Percentiles rank a stretch among this genome's conserved stretches.
phyloP scores from a whole-genome alignment of 306 rosid genomes.

The Trifolium subterraneum region DNA sequence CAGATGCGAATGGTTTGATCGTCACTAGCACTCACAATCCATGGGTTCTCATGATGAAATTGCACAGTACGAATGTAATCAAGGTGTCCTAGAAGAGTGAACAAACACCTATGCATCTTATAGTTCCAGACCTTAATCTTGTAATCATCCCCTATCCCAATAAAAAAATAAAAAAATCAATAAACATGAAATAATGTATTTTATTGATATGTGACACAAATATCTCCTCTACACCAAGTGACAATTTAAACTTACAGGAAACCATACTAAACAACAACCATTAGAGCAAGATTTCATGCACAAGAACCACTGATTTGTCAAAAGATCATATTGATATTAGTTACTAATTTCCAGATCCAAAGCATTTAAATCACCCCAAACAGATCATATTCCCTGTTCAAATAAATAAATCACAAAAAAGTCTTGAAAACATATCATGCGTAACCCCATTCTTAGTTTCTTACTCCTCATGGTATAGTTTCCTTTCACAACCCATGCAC shows the following conservation, averaged over 20 bases:
- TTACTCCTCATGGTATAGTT: slow-evolving; percentile 26
- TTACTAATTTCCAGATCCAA: slow-evolving; percentile 37
- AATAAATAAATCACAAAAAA: slow-evolving; percentile 28
- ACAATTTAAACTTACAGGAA: slow-evolving; percentile 15
- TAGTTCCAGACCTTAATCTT: slow-evolving; percentile 99
- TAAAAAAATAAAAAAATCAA: slow-evolving; percentile 8
- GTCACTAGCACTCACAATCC: slow-evolving; percentile 98
- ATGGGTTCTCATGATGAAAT: slow-evolving; percentile 94
- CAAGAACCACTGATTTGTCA: slow-evolving; percentile 6
- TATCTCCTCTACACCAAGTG: slow-evolving; percentile 22
- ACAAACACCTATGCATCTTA: slow-evolving; percentile 92
- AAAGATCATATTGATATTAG: not conserved
- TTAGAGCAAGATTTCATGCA: slow-evolving; percentile 26
- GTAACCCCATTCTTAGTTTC: slow-evolving; percentile 25
- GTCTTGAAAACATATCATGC: slow-evolving; percentile 29
- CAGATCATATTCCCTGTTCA: slow-evolving; percentile 2
- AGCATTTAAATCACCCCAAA: slow-evolving; percentile 30
- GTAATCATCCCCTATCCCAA: slow-evolving; percentile 91
- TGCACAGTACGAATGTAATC: slow-evolving; percentile 97
- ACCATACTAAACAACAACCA: slow-evolving; percentile 24
- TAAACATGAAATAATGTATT: slow-evolving; percentile 12
- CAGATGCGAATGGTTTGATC: slow-evolving; percentile 98
- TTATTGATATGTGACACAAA: not conserved
- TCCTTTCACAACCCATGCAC: slow-evolving; percentile 29
- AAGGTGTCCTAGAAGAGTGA: slow-evolving; percentile 96